Evolutionary conservation across 2,329 filamentous ascomycete genomes (phyloP), one percentile per base, ranked within the genome.

Genomic region (Neopestalotiopsis clavispora): DNA sequence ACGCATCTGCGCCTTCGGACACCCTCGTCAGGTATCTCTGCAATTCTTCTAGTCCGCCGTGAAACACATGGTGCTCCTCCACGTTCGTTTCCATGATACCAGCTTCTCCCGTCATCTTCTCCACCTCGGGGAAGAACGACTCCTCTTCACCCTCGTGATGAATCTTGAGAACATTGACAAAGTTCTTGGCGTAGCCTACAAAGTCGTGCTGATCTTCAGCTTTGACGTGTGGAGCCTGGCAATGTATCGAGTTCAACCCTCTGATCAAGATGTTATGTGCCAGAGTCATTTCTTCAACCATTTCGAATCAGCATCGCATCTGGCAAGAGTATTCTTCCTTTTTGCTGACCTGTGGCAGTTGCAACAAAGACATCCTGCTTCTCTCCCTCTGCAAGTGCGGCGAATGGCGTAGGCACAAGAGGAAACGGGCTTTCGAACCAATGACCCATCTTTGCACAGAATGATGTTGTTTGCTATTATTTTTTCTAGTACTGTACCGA

Each of bases 41-140:
- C 34, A 80, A 80, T 0, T 64, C 64, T 0, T 76, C 72, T 3
- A 85, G 67, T 0, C 82, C 81, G 1, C 71, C 72, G 17, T 79
- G 75, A 68, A 85, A 84, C 1, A 74, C 73, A 9, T 76, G 74
- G 69, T 84, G 83, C 66, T 85, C 82, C 20, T 78, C 77, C 3
- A 84, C 74, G 69, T 82, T 84, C 59, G 68, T 72, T 14, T 81
- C 80, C 81, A 84, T 84, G 30, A 83, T 69, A 1, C 79, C 80
- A 52, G 74, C 71, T 12, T 79, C 76, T 0, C 78, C 80, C 3
- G 77, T 70, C 28, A 80, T 67, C 45, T 73, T 68, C 69, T 83
- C 79, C 12, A 84, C 75, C 2, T 74, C 72, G 0, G 81, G 80
- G 69, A 85, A 84, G 56, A 83, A 74, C 30, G 70, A 49, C 2